Base-by-base conservation (phyloP, 1,139 yeast species). In the Pichia norvegensis region DNA sequence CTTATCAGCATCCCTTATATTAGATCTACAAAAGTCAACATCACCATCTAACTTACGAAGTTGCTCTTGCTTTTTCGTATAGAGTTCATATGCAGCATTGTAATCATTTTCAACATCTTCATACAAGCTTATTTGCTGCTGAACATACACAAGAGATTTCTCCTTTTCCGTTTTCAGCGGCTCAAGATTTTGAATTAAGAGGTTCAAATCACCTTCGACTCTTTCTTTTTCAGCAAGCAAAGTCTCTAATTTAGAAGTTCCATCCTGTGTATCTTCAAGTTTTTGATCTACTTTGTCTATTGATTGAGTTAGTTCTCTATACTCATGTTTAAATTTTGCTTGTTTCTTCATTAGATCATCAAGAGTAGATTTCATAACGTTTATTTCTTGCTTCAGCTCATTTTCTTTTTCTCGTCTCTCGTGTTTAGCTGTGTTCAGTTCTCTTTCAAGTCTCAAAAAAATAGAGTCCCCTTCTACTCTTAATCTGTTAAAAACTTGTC, bases 231-330 rank as follows among this genome's bases (percentile, higher is more conserved):
- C 55, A 8, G 55, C 59, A 17, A 52, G 42, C 19, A 51, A 50
- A 2, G 57, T 52, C 20, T 60, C 63, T 2, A 59, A 38, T 25
- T 55, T 62, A 13, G 72, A 72, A 3, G 70, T 64, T 46, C 72
- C 73, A 20, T 63, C 51, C 20, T 52, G 66, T 50, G 69, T 55
- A 47, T 68, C 62, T 44, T 63, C 60, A 48, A 60, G 44, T 50
- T 60, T 64, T 47, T 53, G 51, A 43, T 52, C 48, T 23, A 61
- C 44, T 36, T 60, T 57, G 36, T 55, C 53, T 16, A 57, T 55
- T 29, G 60, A 55, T 29, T 46, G 52, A 16, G 48, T 51, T 44
- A 53, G 46, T 31, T 48, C 54, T 22, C 36, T 50, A 29, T 33
- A 51, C 43, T 53, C 49, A 9, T 35, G 41, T 22, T 45, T 49